Evolutionary conservation across 2,329 filamentous ascomycete species (phyloP), one percentile per base, ranked within the genome.

Genomic region (Colletotrichum destructivum): DNA sequence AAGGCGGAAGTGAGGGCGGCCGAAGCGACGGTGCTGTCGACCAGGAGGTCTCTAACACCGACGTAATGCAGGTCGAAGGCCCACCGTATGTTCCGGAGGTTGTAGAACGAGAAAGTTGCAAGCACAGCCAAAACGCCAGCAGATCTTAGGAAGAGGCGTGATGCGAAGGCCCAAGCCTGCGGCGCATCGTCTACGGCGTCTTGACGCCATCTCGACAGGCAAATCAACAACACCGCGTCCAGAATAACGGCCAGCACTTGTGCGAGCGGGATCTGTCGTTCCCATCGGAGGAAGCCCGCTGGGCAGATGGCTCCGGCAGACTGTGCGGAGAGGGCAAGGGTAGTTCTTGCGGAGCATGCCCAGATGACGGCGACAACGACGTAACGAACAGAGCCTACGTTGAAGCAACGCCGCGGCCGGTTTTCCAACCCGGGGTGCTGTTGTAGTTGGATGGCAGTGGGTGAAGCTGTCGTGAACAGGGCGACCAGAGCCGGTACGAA

Each of bases 281-380:
- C 79, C 60, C 66, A 74, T 51, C 74, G 67, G 13, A 73, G 35
- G 47, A 51, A 44, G 11, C 77, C 77, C 4, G 70, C 44, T 6
- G 79, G 79, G 64, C 79, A 81, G 42, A 81, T 79, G 44, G 75
- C 79, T 44, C 79, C 76, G 1, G 79, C 76, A 0, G 66, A 67
- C 38, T 71, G 75, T 66, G 78, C 77, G 3, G 77, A 74, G 1
- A 78, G 75, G 16, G 74, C 71, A 46, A 78, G 74, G 11, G 77
- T 78, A 7, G 78, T 61, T 15, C 77, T 74, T 51, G 79, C 74
- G 4, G 77, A 78, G n/a, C 78, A 68, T 7, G 77, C 80, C 81
- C 81, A 83, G 7, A 76, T 31, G 7, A 81, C 49, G 18, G 81
- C 76, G 4, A 79, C 64, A 18, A 75, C 3, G 21, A 72, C 49